Conservation (phyloP, 2,329 filamentous ascomycete species). For the Cordyceps fumosorosea region DNA sequence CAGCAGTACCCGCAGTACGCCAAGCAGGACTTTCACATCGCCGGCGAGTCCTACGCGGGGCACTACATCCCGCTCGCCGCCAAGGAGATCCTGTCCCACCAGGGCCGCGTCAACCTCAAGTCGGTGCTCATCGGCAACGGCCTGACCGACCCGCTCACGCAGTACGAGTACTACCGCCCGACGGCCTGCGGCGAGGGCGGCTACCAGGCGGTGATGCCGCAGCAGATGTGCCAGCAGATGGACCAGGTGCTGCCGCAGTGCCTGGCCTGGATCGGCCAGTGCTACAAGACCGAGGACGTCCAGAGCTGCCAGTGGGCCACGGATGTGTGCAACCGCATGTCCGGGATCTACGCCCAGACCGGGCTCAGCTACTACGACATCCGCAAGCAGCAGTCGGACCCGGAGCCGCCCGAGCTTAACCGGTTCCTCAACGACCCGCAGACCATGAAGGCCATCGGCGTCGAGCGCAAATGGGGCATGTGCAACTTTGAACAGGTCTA, state of each 20-base stretch:
- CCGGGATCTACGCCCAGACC: slow-evolving; percentile 87
- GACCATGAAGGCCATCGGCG: slow-evolving; percentile 82
- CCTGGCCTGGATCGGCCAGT: slow-evolving; percentile 78
- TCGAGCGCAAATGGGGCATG: slow-evolving; percentile 88
- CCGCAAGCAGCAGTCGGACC: slow-evolving; percentile 68
- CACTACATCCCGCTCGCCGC: slow-evolving; percentile 95
- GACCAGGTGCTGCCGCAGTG: slow-evolving; percentile 87
- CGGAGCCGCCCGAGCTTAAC: slow-evolving; percentile 78
- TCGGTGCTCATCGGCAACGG: slow-evolving; percentile 94
- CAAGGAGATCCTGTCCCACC: slow-evolving; percentile 84
- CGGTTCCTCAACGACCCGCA: slow-evolving; percentile 77
- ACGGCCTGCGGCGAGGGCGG: slow-evolving; percentile 98
- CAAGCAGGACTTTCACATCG: slow-evolving; percentile 94
- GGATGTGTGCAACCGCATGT: slow-evolving; percentile 97
- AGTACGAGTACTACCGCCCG: slow-evolving; percentile 92
- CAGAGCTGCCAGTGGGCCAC: slow-evolving; percentile 90
- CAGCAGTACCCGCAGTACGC: slow-evolving; percentile 97
- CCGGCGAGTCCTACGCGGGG: slow-evolving; percentile 89
- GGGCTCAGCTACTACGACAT: slow-evolving; percentile 95
- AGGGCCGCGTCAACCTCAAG: slow-evolving; percentile 97
- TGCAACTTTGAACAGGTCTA: slow-evolving; percentile 96
- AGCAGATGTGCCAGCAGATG: slow-evolving; percentile 76
- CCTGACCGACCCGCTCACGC: slow-evolving; percentile 85
- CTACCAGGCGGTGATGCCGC: slow-evolving; percentile 49
- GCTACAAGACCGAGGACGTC: slow-evolving; percentile 85